Conservation (phyloP, 2,329 filamentous ascomycete species). For the Lomentospora prolificans region DNA sequence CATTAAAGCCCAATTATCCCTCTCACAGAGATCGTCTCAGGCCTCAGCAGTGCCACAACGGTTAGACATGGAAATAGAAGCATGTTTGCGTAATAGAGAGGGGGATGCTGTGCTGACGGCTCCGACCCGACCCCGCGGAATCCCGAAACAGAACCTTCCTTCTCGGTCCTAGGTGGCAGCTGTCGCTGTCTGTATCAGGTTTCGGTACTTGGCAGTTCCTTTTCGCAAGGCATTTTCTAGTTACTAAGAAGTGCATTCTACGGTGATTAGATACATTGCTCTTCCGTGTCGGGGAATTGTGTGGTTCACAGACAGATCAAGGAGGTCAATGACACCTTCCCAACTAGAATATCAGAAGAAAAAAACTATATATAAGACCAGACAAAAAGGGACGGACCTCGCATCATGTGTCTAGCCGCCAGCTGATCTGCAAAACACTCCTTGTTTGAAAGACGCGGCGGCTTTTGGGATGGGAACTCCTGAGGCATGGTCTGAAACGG, state of each 20-base stretch:
- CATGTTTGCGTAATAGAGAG: not conserved
- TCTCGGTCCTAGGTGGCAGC: not conserved
- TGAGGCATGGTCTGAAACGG: not conserved
- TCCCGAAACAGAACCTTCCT: not conserved
- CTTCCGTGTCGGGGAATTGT: not conserved
- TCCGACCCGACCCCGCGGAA: not conserved
- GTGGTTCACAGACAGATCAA: not conserved
- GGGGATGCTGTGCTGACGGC: not conserved
- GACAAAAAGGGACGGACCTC: not conserved
- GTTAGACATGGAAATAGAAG: not conserved
- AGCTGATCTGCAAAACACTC: constrained; percentile 2
- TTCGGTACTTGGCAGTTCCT: not conserved
- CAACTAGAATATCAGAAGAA: not conserved
- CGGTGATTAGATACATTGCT: not conserved
- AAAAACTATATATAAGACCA: not conserved
- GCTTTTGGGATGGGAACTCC: not conserved
- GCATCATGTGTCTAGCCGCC: not conserved
- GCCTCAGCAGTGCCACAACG: not conserved
- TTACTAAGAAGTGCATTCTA: not conserved
- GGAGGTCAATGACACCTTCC: not conserved
- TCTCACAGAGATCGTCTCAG: not conserved
- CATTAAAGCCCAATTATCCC: not conserved
- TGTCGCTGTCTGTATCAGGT: not conserved
- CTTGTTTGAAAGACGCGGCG: not conserved
- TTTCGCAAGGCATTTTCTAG: not conserved